Evolutionary conservation across 2,329 filamentous ascomycete species (phyloP), one percentile per base, ranked within the genome.

Genomic region (Aureobasidium sp.): DNA sequence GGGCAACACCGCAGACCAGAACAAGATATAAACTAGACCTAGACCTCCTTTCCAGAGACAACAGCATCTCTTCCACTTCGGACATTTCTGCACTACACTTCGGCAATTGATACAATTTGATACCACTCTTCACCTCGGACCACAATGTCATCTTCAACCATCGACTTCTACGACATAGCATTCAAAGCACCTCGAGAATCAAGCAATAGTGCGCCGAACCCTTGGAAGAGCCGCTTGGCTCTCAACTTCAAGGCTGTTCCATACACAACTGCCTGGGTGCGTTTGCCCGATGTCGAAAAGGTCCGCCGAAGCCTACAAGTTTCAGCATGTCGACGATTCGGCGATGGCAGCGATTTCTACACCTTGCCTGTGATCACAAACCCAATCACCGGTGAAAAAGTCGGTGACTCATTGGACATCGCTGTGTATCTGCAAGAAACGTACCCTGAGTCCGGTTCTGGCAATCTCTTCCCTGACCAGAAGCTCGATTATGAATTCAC

Each of bases 341-440:
- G 70, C 57, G 75, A 84, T 59, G 80, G 80, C 37, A 69, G 66
- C 29, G 77, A 81, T 60, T 85, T 74, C 67, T 73, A 73, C 65
- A 86, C 82, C 2, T 72, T 85, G 0, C 82, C 83, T 1, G 71
- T 84, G 37, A 63, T 85, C 19, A 59, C 68, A 1, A 78, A 84
- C 47, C 63, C 69, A 0, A 53, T 60, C 16, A 75, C 72, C 0
- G 61, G 60, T 4, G 55, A 65, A 0, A 47, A 70, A 0, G 53
- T 84, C 2, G 82, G 82, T 4, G 83, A 86, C 66, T 80, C 80
- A 2, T 83, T 84, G 61, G 82, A 85, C 49, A 85, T 85, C 56
- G 83, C 82, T 6, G 65, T 75, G 22, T 78, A 83, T 59, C 70
- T 85, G 2, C 74, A 84, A 21, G 66, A 72, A 1, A 70, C 63